These are phyloP conservation scores for Lachancea fermentati DNA, from an alignment of 805 yeast species.

Conservation along the genomic window DNA sequence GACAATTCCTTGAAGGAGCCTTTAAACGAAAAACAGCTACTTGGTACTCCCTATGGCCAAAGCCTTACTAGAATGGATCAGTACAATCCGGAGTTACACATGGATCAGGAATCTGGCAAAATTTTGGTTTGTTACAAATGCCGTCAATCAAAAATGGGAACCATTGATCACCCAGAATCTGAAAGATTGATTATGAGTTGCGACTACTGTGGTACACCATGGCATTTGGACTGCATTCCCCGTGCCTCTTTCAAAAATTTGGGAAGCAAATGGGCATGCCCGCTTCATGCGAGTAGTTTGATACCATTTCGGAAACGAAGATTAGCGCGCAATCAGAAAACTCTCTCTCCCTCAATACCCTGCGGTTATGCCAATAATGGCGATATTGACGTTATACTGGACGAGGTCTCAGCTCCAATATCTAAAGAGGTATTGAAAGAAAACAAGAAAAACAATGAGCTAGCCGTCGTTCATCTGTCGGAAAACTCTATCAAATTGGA, in stretches of 20 bases:
- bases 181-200: conserved; percentile 61
- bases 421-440: conserved; percentile 21
- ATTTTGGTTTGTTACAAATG: conserved; percentile 74
- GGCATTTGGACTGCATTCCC: conserved; percentile 92
- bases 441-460: conserved; percentile 12
- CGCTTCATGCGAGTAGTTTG: conserved; percentile 64
- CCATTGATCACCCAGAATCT: conserved; percentile 35
- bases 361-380: conserved; percentile 51
- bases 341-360: conserved; percentile 49
- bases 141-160: conserved; percentile 56
- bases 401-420: conserved; percentile 31
- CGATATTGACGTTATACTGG: conserved; percentile 50
- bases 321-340: conserved; percentile 45
- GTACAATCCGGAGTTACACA: conserved; percentile 54
- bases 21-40: conserved; percentile 36
- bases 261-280: conserved; percentile 87
- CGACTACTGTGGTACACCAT: conserved; percentile 74
- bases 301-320: conserved; percentile 38
- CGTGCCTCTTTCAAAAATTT: conserved; percentile 63
- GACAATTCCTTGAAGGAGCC: conserved; percentile 47
- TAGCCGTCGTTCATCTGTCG: conserved; percentile 20
- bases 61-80: conserved; percentile 28
- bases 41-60: conserved; percentile 41
- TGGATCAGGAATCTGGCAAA: conserved; percentile 57
- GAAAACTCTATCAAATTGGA: conserved; percentile 28